Evolutionary conservation across 805 yeast species (phyloP), one percentile per base, ranked within the genome.

Genomic region (Pichia occidentalis): DNA sequence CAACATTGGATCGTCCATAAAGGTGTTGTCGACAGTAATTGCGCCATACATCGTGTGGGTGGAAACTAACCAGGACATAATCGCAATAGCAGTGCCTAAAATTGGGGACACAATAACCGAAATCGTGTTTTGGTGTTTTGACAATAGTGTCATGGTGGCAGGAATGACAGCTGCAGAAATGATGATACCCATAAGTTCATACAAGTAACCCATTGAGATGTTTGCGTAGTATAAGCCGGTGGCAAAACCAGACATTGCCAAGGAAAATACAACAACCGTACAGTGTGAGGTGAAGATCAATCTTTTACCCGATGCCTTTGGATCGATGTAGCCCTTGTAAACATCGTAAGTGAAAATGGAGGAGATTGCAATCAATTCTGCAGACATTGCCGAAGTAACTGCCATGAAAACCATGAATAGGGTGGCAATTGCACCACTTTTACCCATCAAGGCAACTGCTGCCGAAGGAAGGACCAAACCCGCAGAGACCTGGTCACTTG

Each of bases 311-410:
- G 72, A 57, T 4, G 95, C 95, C 19, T 66, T 64, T 32, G 95
- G 94, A 53, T 85, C 76, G 52, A 86, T 63, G 61, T 87, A 86
- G 19, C 77, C 72, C 62, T 85, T 76, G 74, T 81, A 87, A 44
- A 87, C 68, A 62, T 87, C 96, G 51, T 85, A 87, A 30, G 95
- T 83, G 66, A 77, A 73, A 43, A 87, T 75, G 2, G 95, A 80
- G 4, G 95, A 82, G 14, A 85, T 88, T 2, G 95, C 82, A 54
- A 87, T 84, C 52, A 87, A 73, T 60, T 87, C 95, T 26, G 95
- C 90, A 23, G 95, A 83, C 73, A 85, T 76, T 19, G 96, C 95
- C 33, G 94, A 82, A 0, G 96, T 87, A 29, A 83, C 90, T 19
- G 96, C 95, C 88, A 85, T 83, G 60, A 87, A 87, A 9, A 86